These are phyloP conservation scores for Torrubiella hemipterigena DNA, from an alignment of 2,329 filamentous ascomycete species.

Conservation along the genomic window DNA sequence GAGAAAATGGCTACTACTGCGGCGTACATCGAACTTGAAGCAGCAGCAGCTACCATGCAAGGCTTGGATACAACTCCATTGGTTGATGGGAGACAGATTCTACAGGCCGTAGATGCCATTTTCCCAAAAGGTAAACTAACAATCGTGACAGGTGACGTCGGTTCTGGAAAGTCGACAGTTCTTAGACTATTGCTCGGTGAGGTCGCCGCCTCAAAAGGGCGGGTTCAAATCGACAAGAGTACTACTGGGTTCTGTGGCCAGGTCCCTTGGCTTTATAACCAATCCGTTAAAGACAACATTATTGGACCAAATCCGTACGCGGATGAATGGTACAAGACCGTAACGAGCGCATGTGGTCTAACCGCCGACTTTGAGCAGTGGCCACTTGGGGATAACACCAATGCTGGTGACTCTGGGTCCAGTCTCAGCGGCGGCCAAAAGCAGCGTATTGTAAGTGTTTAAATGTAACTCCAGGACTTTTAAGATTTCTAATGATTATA, in stretches of 20 bases:
- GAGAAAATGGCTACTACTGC: no score
- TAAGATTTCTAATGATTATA: no score
- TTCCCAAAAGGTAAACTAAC: no score
- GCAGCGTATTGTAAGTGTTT: slow-evolving; percentile 9
- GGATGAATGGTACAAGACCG: slow-evolving; percentile 10
- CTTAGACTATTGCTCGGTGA: slow-evolving; percentile 16
- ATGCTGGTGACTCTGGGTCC: slow-evolving; percentile 16
- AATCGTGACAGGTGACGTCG: slow-evolving; percentile 17
- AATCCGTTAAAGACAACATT: slow-evolving; percentile 14
- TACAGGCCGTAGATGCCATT: no score
- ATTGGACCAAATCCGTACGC: slow-evolving; percentile 11
- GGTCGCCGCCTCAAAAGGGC: slow-evolving; percentile 9
- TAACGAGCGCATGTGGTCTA: slow-evolving; percentile 13
- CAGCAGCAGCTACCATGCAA: no score
- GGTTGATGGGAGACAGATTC: no score
- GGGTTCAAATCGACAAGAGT: slow-evolving; percentile 7
- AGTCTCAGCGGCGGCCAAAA: slow-evolving; percentile 18
- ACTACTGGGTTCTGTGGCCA: slow-evolving; percentile 14
- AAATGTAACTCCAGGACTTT: no score
- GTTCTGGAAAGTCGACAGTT: slow-evolving; percentile 17
- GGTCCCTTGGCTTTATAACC: slow-evolving; percentile 10
- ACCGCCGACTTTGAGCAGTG: slow-evolving; percentile 10
- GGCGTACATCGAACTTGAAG: no score
- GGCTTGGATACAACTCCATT: no score
- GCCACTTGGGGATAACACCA: slow-evolving; percentile 13